Conservation (phyloP, 176 grass and related monocot species). For the Oryza glaberrima region DNA sequence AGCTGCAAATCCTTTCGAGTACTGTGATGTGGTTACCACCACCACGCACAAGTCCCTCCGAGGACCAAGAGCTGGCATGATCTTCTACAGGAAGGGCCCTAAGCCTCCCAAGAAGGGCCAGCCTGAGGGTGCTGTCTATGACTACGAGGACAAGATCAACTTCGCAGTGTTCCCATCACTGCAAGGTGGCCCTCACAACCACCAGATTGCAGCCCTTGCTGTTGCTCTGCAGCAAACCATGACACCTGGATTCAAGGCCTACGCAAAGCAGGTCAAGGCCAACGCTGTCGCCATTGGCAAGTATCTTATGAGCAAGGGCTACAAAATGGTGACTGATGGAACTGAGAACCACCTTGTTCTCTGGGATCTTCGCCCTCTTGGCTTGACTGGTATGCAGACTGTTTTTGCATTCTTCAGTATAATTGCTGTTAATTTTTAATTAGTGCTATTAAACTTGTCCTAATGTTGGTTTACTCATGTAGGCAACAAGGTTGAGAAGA, state of each 20-base stretch:
- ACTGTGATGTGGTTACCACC: slow-evolving; percentile 91
- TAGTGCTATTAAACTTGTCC: background rate
- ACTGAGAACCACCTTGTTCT: slow-evolving; percentile 99
- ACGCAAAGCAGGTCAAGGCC: slow-evolving; percentile 93
- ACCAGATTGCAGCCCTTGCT: slow-evolving; percentile 94
- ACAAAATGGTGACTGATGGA: slow-evolving; percentile 97
- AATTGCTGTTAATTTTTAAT: background rate
- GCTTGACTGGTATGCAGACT: slow-evolving; percentile 77
- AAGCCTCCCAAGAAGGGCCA: slow-evolving; percentile 98
- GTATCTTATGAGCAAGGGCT: slow-evolving; percentile 96
- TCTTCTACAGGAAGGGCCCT: slow-evolving; percentile 97
- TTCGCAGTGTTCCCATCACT: slow-evolving; percentile 97
- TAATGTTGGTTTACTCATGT: slow-evolving; percentile 19
- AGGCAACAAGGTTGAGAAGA: slow-evolving; percentile 99
- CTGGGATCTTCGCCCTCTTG: slow-evolving; percentile 98
- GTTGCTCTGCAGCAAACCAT: slow-evolving; percentile 87
- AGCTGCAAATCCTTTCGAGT: slow-evolving; percentile 96
- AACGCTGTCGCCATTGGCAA: slow-evolving; percentile 93
- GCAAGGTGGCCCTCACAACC: slow-evolving; percentile 98
- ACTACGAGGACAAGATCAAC: slow-evolving; percentile 94
- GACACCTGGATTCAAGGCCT: slow-evolving; percentile 87
- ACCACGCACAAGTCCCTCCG: slow-evolving; percentile 96
- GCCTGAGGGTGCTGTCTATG: slow-evolving; percentile 88
- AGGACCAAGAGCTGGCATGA: slow-evolving; percentile 95
- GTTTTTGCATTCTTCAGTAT: slow-evolving; percentile 1